Percentiles rank a stretch among this genome's conserved stretches.
Conservation (phyloP, 208 protist genomes). For the Leishmania braziliensis region DNA sequence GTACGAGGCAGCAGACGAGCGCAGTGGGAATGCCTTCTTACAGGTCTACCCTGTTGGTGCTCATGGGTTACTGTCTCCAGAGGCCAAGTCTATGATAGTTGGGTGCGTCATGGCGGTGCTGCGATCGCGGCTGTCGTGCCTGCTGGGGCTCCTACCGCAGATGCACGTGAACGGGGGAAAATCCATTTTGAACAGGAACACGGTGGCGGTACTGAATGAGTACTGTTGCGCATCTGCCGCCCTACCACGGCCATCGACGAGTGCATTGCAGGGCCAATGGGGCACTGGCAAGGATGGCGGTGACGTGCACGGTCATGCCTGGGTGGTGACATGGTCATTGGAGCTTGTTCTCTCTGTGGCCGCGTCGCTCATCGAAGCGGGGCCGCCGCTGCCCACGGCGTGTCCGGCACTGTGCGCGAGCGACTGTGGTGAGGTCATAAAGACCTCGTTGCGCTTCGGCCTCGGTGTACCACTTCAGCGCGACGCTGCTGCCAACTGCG, state of each 20-base stretch:
- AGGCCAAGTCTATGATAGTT: constrained; percentile 23
- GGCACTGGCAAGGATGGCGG: background rate
- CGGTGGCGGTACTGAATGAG: background rate
- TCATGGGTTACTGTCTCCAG: constrained; percentile 19
- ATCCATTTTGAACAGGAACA: background rate
- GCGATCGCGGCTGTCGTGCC: constrained; percentile 21
- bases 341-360: constrained; percentile 19
- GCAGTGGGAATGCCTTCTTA: constrained; percentile 11
- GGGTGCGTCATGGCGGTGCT: constrained; percentile 19
- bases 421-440: background rate
- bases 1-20: constrained; percentile 11
- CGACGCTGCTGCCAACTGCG: background rate
- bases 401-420: background rate
- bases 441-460: constrained; percentile 10
- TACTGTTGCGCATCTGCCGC: background rate
- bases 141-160: constrained; percentile 1
- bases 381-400: background rate
- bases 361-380: background rate
- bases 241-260: background rate
- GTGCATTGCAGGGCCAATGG: background rate
- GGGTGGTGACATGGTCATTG: constrained; percentile 21
- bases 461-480: background rate
- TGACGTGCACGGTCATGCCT: background rate
- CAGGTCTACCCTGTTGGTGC: constrained; percentile 27
- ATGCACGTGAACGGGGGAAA: background rate